These are phyloP conservation scores for Lachancea thermotolerans DNA, from an alignment of 805 yeast genomes.

Conservation along the genomic window DNA sequence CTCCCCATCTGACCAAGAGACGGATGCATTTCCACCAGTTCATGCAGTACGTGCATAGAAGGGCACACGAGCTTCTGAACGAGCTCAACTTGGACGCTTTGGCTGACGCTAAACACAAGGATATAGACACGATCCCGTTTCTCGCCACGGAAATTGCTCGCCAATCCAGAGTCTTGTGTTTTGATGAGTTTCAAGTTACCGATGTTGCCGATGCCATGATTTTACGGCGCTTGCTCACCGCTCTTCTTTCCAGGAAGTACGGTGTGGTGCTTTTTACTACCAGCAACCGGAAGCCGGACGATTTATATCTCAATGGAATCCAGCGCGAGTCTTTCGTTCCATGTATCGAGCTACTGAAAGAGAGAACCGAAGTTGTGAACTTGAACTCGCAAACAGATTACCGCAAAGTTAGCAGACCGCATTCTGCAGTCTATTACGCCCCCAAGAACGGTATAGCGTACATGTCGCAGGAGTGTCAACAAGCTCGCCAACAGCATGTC, in stretches of 20 bases:
- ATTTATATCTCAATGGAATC: conserved; percentile 85
- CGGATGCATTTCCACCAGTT: conserved; percentile 94
- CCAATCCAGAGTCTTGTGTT: conserved; percentile 72
- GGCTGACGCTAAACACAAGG: conserved; percentile 36
- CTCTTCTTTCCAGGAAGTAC: conserved; percentile 61
- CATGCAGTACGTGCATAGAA: conserved; percentile 88
- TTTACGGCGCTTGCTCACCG: conserved; percentile 63
- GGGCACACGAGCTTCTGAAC: conserved; percentile 67
- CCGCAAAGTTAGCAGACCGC: conserved; percentile 78
- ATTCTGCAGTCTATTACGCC: conserved; percentile 67
- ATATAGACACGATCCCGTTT: conserved; percentile 75
- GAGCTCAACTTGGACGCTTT: conserved; percentile 43
- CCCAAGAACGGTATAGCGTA: conserved; percentile 61
- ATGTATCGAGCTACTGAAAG: conserved; percentile 74
- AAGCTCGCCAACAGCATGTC: conserved; percentile 54
- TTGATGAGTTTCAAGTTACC: conserved; percentile 96
- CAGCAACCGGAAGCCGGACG: conserved; percentile 92
- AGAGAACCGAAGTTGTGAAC: conserved; percentile 66
- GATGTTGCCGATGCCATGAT: conserved; percentile 99
- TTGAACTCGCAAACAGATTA: conserved; percentile 92
- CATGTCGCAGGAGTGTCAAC: conserved; percentile 42
- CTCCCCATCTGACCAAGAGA: conserved; percentile 64
- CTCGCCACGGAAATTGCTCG: conserved; percentile 79
- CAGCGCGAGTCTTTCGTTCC: conserved; percentile 91
- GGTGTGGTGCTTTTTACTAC: conserved; percentile 91